phyloP scores from a whole-genome alignment of 1,284 basidiomycete species.

The Cutaneotrichosporon spelunceum region DNA sequence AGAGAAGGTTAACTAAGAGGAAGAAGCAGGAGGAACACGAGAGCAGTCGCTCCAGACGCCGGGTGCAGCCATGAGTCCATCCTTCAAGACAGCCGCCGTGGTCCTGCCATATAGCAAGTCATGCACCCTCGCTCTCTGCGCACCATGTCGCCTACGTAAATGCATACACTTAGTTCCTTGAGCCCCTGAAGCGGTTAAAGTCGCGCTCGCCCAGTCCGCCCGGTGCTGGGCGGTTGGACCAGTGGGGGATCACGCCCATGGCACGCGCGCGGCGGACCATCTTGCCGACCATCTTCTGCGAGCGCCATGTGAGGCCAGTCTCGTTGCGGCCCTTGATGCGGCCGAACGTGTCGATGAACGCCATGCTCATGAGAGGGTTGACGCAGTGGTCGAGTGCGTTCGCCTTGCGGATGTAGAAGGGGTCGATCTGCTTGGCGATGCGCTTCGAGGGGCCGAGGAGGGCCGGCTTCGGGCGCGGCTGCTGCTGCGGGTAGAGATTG shows the following conservation, averaged over 20 bases:
- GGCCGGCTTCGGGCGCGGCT: slow-evolving; percentile 24
- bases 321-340: slow-evolving; percentile 69
- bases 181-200: not conserved
- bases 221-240: slow-evolving; percentile 29
- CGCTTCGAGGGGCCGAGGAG: slow-evolving; percentile 41
- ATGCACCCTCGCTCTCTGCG: not conserved
- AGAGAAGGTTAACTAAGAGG: not conserved
- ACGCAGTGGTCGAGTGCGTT: slow-evolving; percentile 42
- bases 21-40: not conserved
- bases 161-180: slow-evolving; percentile 5
- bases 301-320: slow-evolving; percentile 75
- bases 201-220: slow-evolving; percentile 26
- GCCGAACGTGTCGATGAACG: slow-evolving; percentile 77
- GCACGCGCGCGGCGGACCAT: slow-evolving; percentile 86
- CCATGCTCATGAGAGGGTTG: slow-evolving; percentile 66
- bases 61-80: not conserved
- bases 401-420: slow-evolving; percentile 40
- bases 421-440: slow-evolving; percentile 42
- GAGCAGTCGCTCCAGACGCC: not conserved
- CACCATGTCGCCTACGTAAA: not conserved
- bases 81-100: not conserved
- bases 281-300: slow-evolving; percentile 76
- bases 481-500: slow-evolving; percentile 22
- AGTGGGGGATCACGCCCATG: slow-evolving; percentile 78
- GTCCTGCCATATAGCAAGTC: not conserved